Base-by-base conservation (phyloP, 805 yeast species). In the Candida gorgasii region DNA sequence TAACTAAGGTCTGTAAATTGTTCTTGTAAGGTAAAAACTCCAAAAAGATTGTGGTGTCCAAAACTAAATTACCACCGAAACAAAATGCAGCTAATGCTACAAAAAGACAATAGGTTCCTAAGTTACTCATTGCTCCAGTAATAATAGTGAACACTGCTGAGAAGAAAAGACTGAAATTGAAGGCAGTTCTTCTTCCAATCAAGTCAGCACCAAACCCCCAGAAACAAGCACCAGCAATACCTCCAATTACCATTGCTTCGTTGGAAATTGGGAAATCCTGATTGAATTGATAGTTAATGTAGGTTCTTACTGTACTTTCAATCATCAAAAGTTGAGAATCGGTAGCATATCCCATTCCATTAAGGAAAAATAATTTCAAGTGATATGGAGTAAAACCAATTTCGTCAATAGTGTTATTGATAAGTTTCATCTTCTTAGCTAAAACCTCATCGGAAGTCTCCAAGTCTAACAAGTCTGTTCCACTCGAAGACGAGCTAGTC, bases 121-220 rank as follows among this genome's bases (percentile, higher is more conserved):
- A 71, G 40, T 65, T 64, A 28, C 67, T 67, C 64, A 72, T 75
- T 26, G 77, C 80, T 36, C 82, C 85, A 1, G 76, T 66, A 32
- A 78, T 61, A 46, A 79, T 74, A n/a, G 76, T 70, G 53, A 79
- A 77, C 2, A 68, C 46, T 2, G 80, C 70, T n/a, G 77, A 61
- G 11, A 76, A 51, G 22, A 79, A 53, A 35, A 79, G 59, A 8
- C 81, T 73, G 8, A 63, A 46, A 51, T 76, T 77, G 62, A 78
- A 78, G 1, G 82, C 80, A 13, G 67, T 44, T 51, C 68, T 71
- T 47, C 83, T 62, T 23, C 83, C 83, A 36, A 78, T 74, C 34
- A 78, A 54, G 59, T 78, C 83, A 17, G 78, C 79, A 38, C 72
- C 65, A 44, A 76, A 66, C 7, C 83, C 83, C 80, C 82, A 78